Percentiles rank a stretch among this genome's conserved stretches.
Evolutionary conservation across 208 protist species (phyloP).

Genomic region (Trypanosoma lewisi): DNA sequence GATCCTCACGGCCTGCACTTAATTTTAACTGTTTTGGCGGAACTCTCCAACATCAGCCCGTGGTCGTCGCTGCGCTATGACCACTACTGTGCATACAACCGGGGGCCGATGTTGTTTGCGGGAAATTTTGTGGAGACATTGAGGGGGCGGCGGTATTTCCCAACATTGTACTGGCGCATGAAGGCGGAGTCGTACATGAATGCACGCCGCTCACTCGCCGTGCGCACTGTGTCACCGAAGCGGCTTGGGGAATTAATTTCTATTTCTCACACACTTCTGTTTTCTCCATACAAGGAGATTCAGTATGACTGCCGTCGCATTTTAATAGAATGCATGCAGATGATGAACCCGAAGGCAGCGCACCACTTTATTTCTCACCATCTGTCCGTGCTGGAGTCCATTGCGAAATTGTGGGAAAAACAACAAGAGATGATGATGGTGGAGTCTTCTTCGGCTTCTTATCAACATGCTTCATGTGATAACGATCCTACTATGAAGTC

Average conservation of each 20-base stretch:
- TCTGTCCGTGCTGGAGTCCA: conserved; percentile 14
- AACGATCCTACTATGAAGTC: too few relatives aligned
- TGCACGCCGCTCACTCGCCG: neutral
- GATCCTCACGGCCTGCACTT: conserved; percentile 12
- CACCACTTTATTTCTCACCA: conserved; percentile 10
- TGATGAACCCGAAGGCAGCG: conserved; percentile 2
- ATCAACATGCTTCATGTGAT: too few relatives aligned
- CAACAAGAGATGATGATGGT: neutral
- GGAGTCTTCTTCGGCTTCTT: too few relatives aligned
- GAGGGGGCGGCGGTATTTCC: conserved; percentile 12
- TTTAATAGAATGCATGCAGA: conserved; percentile 5
- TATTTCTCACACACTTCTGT: conserved; percentile 19
- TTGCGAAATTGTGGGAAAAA: conserved; percentile 15
- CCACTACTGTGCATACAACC: neutral
- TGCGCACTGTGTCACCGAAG: conserved; percentile 10
- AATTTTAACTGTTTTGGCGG: conserved; percentile 19
- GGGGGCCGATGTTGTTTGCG: conserved; percentile 4
- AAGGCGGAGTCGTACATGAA: conserved; percentile 17
- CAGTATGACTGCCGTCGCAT: conserved; percentile 10
- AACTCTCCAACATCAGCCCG: conserved; percentile 19
- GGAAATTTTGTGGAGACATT: conserved; percentile 4
- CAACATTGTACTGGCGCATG: conserved; percentile 19
- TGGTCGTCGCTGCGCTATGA: neutral
- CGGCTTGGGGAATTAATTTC: conserved; percentile 12
- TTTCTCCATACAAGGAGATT: conserved; percentile 17